These are phyloP conservation scores for Earliella scabrosa DNA, from an alignment of 1,284 basidiomycete species.

Conservation along the genomic window DNA sequence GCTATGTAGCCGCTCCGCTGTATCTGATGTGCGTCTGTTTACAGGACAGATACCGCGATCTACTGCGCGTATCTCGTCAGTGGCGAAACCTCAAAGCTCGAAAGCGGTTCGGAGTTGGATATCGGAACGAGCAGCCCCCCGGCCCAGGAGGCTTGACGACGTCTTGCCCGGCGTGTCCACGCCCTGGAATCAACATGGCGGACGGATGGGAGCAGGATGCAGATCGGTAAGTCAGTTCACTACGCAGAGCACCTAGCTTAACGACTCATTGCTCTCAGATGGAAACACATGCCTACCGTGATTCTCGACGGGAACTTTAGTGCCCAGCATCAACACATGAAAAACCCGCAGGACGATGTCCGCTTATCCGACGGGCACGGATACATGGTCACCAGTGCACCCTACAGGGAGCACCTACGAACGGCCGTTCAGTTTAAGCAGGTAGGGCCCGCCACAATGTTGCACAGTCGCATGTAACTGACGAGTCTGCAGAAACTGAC, in stretches of 20 bases:
- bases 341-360: neutral
- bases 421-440: neutral
- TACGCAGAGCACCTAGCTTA: too few species aligned
- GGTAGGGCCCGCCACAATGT: too few species aligned
- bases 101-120: neutral
- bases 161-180: neutral
- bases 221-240: neutral
- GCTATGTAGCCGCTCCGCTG: neutral
- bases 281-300: neutral
- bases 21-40: too few species aligned
- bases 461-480: too few species aligned
- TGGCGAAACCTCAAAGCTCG: neutral
- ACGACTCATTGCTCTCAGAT: neutral
- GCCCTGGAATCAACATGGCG: neutral
- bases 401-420: neutral
- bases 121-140: neutral
- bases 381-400: neutral
- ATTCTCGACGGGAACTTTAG: neutral
- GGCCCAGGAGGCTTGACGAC: neutral
- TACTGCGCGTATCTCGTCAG: neutral
- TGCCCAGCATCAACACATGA: neutral
- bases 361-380: neutral
- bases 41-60: slow-evolving; percentile 1
- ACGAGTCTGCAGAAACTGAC: too few species aligned
- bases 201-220: neutral